These are phyloP conservation scores for Madurella mycetomatis DNA, from an alignment of 2,329 filamentous ascomycete genomes.

Conservation along the genomic window DNA sequence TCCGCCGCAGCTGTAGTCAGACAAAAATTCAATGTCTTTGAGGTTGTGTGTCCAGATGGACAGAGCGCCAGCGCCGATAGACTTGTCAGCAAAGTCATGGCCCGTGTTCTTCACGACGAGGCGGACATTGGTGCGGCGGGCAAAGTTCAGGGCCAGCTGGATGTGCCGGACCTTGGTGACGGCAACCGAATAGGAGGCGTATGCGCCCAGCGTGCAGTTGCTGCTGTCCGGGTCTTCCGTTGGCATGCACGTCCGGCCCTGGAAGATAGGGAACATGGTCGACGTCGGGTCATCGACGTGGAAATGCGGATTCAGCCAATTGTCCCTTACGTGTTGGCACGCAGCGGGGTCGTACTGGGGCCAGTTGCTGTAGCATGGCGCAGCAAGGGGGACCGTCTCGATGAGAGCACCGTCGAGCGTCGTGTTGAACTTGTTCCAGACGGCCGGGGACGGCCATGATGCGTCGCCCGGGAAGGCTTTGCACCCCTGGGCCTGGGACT, in stretches of 20 bases:
- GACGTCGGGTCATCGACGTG: constrained; percentile 36
- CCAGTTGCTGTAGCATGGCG: constrained; percentile 32
- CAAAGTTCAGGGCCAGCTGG: constrained; percentile 40
- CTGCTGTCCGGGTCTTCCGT: constrained; percentile 19
- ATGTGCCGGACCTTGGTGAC: constrained; percentile 37
- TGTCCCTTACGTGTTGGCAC: constrained; percentile 29
- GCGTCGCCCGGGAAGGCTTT: constrained; percentile 31
- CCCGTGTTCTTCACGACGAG: constrained; percentile 47
- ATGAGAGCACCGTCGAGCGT: constrained; percentile 31
- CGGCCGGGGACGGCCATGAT: constrained; percentile 31
- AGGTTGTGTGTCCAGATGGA: constrained; percentile 27
- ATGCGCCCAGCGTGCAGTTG: constrained; percentile 36
- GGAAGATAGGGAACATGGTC: constrained; percentile 38
- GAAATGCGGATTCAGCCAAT: constrained; percentile 20
- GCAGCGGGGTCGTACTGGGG: constrained; percentile 28
- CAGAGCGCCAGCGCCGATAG: constrained; percentile 35
- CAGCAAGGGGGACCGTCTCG: constrained; percentile 32
- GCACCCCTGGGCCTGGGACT: constrained; percentile 19
- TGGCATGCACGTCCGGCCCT: constrained; percentile 36
- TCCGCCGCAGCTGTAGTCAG: constrained; percentile 26
- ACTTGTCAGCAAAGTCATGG: constrained; percentile 45
- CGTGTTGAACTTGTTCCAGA: constrained; percentile 26
- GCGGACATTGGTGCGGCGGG: constrained; percentile 36
- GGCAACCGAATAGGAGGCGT: constrained; percentile 38
- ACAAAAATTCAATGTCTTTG: constrained; percentile 20